Evolutionary conservation across 352 stramenopile species (phyloP).

Genomic region (Pythium guiyangense): DNA sequence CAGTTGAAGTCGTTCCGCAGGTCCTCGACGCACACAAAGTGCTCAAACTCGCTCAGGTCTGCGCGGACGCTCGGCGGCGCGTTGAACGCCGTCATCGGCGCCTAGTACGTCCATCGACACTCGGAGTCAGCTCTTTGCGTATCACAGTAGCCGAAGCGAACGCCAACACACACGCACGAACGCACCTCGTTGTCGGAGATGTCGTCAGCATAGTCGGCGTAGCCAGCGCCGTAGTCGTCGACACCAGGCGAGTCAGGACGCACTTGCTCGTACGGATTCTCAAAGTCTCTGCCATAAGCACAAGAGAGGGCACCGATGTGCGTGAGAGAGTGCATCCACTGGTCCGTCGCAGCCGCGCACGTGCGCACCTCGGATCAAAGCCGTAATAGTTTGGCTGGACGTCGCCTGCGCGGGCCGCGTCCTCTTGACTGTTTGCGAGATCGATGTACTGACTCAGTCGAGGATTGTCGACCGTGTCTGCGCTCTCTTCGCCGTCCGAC

Average conservation of each 20-base stretch:
- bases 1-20: constrained; percentile 43
- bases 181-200: constrained; percentile 66
- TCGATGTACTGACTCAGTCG: constrained; percentile 24
- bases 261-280: constrained; percentile 37
- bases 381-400: constrained; percentile 9
- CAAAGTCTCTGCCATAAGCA: constrained; percentile 20
- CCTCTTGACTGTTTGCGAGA: constrained; percentile 27
- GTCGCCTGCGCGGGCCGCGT: constrained; percentile 1
- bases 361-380: constrained; percentile 8
- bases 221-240: constrained; percentile 14
- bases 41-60: constrained; percentile 53
- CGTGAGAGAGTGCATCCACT: background rate
- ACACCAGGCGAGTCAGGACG: constrained; percentile 12
- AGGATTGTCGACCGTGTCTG: constrained; percentile 10
- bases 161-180: background rate
- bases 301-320: background rate
- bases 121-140: background rate
- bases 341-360: background rate
- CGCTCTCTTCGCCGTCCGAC: constrained; percentile 1
- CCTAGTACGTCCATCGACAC: background rate
- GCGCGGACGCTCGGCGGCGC: constrained; percentile 20
- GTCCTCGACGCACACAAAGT: constrained; percentile 68
- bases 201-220: constrained; percentile 43
- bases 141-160: background rate
- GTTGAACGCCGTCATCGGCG: constrained; percentile 10